These are phyloP conservation scores for Sporothrix phasma DNA, from an alignment of 2,329 filamentous ascomycete species.

Conservation along the genomic window DNA sequence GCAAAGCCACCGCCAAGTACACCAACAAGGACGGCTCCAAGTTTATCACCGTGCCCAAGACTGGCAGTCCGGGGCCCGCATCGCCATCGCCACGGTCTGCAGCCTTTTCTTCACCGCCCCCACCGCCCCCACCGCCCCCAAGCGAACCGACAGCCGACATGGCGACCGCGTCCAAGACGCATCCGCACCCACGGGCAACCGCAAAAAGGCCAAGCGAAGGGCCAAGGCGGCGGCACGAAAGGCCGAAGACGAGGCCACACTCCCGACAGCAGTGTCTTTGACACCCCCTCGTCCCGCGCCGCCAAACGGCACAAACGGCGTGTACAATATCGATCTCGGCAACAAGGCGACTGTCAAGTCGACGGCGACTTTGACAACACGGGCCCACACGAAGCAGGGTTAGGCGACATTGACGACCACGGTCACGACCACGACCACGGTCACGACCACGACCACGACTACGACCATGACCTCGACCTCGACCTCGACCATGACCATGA, in stretches of 20 bases:
- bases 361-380: not conserved
- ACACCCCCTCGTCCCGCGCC: constrained; percentile 20
- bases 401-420: constrained; percentile 48
- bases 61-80: constrained; percentile 35
- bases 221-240: constrained; percentile 67
- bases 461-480: constrained; percentile 34
- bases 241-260: constrained; percentile 31
- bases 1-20: constrained; percentile 49
- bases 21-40: constrained; percentile 61
- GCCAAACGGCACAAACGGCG: not conserved
- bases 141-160: constrained; percentile 12
- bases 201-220: constrained; percentile 90
- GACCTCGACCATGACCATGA: constrained; percentile 22
- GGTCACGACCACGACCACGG: constrained; percentile 22
- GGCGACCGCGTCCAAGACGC: not conserved
- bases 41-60: constrained; percentile 56
- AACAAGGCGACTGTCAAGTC: not conserved
- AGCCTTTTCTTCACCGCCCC: no score
- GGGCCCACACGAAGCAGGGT: constrained; percentile 38
- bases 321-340: constrained; percentile 3
- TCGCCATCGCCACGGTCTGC: no score
- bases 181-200: constrained; percentile 49
- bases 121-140: not conserved
- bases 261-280: not conserved
- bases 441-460: constrained; percentile 18